Conservation (phyloP, 805 yeast species). For the Starmerella scarabaei region DNA sequence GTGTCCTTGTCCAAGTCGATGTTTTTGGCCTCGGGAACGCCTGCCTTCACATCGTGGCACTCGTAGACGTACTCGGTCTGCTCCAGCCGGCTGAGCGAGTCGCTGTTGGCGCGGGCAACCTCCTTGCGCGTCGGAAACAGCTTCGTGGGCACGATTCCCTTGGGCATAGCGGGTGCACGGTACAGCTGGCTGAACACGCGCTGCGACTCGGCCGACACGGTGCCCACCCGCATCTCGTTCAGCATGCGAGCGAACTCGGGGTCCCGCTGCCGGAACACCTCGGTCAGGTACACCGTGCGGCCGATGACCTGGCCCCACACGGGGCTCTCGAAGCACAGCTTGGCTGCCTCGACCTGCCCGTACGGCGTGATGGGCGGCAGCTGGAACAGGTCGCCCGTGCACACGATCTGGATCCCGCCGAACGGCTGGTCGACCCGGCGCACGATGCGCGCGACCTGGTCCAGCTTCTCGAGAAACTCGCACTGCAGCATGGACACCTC, state of each 20-base stretch:
- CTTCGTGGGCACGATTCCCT: slow-evolving; percentile 81
- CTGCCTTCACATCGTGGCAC: slow-evolving; percentile 24
- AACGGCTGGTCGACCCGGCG: slow-evolving; percentile 51
- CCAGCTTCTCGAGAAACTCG: slow-evolving; percentile 54
- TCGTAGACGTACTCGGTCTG: slow-evolving; percentile 36
- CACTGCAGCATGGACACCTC: slow-evolving; percentile 93
- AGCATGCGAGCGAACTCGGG: slow-evolving; percentile 60
- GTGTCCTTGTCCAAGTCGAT: slow-evolving; percentile 34
- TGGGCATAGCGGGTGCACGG: slow-evolving; percentile 45
- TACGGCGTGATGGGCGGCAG: slow-evolving; percentile 64
- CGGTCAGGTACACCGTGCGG: slow-evolving; percentile 51
- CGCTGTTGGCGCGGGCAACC: slow-evolving; percentile 62
- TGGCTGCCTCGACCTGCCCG: slow-evolving; percentile 26
- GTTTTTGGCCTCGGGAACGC: slow-evolving; percentile 4
- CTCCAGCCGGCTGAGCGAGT: slow-evolving; percentile 37
- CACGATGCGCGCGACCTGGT: slow-evolving; percentile 47
- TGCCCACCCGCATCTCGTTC: slow-evolving; percentile 67
- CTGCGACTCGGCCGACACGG: slow-evolving; percentile 39
- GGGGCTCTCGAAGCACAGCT: slow-evolving; percentile 60
- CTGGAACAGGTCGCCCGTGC: slow-evolving; percentile 92
- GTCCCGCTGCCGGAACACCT: slow-evolving; percentile 82
- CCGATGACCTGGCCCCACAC: slow-evolving; percentile 57
- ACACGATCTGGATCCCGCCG: slow-evolving; percentile 83
- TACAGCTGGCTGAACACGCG: slow-evolving; percentile 39
- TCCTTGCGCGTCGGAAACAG: slow-evolving; percentile 75